phyloP scores from a whole-genome alignment of 2,329 filamentous ascomycete species.

The Xylaria sp. region DNA sequence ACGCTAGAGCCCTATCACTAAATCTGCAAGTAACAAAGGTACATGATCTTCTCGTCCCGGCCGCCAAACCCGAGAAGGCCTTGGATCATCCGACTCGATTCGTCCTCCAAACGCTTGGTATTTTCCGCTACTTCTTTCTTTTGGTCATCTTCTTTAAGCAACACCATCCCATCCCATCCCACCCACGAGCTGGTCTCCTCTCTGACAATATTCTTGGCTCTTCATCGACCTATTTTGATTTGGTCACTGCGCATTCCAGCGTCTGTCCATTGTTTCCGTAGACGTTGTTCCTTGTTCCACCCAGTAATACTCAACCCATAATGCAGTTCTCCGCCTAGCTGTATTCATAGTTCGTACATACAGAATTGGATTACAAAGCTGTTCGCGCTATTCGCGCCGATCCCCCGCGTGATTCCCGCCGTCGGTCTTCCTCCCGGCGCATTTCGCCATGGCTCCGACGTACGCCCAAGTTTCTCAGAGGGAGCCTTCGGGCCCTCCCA shows the following conservation, averaged over 20 bases:
- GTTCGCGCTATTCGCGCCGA: not conserved
- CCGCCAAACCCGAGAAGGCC: slow-evolving; percentile 10
- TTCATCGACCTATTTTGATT: slow-evolving; percentile 2
- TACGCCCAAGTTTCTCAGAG: slow-evolving; percentile 59
- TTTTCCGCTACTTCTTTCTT: slow-evolving; percentile 18
- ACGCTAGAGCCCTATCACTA: not conserved
- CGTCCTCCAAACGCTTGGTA: not conserved
- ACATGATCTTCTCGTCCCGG: not conserved
- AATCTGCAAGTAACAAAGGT: slow-evolving; percentile 5
- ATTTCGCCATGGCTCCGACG: slow-evolving; percentile 60
- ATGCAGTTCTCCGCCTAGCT: slow-evolving; percentile 40
- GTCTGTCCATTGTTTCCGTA: slow-evolving; percentile 6
- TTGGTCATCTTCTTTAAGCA: slow-evolving; percentile 23
- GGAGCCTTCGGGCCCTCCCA: slow-evolving; percentile 48
- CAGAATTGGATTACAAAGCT: slow-evolving; percentile 10
- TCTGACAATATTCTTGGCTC: slow-evolving; percentile 12
- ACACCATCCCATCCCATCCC: slow-evolving; percentile 5
- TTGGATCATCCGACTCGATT: slow-evolving; percentile 14
- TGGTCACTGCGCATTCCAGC: slow-evolving; percentile 19
- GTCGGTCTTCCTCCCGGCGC: slow-evolving; percentile 24
- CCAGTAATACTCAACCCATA: slow-evolving; percentile 29
- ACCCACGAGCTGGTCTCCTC: slow-evolving; percentile 40
- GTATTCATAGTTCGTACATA: slow-evolving; percentile 24
- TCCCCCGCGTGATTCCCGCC: not conserved
- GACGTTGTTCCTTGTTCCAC: slow-evolving; percentile 1